Percentiles rank a stretch among this genome's conserved stretches.
These are phyloP conservation scores for Xylaria sp. DNA, from an alignment of 2,329 filamentous ascomycete species.

Conservation along the genomic window DNA sequence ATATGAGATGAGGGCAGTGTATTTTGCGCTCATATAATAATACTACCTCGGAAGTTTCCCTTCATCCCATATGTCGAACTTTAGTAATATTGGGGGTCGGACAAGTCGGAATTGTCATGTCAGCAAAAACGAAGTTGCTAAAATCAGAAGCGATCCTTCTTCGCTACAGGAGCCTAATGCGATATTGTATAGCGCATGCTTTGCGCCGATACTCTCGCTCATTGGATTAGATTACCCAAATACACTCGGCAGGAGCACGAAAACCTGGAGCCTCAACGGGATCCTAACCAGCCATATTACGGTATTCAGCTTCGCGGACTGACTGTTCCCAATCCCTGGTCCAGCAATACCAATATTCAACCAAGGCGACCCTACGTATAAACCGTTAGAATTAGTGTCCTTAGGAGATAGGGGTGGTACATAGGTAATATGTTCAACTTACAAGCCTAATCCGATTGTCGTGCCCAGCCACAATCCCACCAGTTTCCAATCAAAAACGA, in stretches of 20 bases:
- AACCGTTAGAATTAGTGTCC: conserved; percentile 14
- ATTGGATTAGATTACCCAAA: neutral
- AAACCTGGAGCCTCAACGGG: neutral
- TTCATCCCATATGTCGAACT: neutral
- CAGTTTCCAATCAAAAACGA: conserved; percentile 80
- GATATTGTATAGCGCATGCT: neutral
- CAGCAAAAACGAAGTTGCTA: conserved; percentile 5
- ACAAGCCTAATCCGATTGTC: conserved; percentile 74
- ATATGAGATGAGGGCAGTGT: neutral
- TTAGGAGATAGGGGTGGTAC: neutral
- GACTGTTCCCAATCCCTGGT: conserved; percentile 65
- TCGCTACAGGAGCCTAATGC: neutral
- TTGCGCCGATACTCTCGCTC: neutral
- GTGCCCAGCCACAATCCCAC: conserved; percentile 85
- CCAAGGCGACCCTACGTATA: conserved; percentile 56
- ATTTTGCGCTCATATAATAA: neutral
- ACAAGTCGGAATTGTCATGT: conserved; percentile 4
- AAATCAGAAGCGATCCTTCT: conserved; percentile 24
- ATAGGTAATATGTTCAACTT: conserved; percentile 47
- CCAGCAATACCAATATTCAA: conserved; percentile 64
- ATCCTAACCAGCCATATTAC: conserved; percentile 58
- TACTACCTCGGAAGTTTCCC: neutral
- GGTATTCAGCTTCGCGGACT: conserved; percentile 61
- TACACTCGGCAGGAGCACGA: neutral
- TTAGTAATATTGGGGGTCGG: neutral